Conservation (phyloP, 441 rosid species). For the Jatropha multifida region DNA sequence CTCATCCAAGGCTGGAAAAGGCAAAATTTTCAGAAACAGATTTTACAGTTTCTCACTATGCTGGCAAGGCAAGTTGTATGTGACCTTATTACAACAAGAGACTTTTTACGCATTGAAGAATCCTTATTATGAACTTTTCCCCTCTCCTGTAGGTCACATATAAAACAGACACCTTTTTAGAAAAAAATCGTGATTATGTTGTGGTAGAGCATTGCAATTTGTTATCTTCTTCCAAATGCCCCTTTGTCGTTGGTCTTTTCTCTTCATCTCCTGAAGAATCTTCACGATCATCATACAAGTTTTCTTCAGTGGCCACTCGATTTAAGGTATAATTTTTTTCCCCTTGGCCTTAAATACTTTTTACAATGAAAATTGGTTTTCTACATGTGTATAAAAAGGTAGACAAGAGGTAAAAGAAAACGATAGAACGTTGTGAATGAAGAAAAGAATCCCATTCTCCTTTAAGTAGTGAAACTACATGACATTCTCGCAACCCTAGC, state of each 20-base stretch:
- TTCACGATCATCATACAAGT: slow-evolving; percentile 88
- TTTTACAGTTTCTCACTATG: slow-evolving; percentile 87
- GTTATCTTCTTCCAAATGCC: slow-evolving; percentile 81
- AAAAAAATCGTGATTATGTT: slow-evolving; percentile 94
- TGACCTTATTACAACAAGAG: slow-evolving; percentile 12
- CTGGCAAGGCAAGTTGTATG: slow-evolving; percentile 82
- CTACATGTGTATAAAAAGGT: neutral
- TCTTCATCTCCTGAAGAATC: slow-evolving; percentile 64
- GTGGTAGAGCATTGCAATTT: slow-evolving; percentile 94
- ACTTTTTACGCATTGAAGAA: slow-evolving; percentile 18
- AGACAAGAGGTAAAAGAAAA: neutral
- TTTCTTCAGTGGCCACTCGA: slow-evolving; percentile 90
- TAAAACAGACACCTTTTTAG: slow-evolving; percentile 80
- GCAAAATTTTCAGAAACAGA: slow-evolving; percentile 97
- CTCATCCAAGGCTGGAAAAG: slow-evolving; percentile 77
- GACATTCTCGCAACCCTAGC: neutral
- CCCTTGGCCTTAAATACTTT: neutral
- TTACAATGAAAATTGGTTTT: neutral
- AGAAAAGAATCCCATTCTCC: neutral
- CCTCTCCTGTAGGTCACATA: slow-evolving; percentile 67
- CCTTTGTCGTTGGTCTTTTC: slow-evolving; percentile 79
- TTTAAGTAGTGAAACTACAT: slow-evolving; percentile 7
- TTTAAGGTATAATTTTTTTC: slow-evolving; percentile 62
- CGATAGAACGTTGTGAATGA: neutral
- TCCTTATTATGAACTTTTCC: slow-evolving; percentile 25